Evolutionary conservation across 2,329 filamentous ascomycete genomes (phyloP).

Genomic region (Colletotrichum costaricense): DNA sequence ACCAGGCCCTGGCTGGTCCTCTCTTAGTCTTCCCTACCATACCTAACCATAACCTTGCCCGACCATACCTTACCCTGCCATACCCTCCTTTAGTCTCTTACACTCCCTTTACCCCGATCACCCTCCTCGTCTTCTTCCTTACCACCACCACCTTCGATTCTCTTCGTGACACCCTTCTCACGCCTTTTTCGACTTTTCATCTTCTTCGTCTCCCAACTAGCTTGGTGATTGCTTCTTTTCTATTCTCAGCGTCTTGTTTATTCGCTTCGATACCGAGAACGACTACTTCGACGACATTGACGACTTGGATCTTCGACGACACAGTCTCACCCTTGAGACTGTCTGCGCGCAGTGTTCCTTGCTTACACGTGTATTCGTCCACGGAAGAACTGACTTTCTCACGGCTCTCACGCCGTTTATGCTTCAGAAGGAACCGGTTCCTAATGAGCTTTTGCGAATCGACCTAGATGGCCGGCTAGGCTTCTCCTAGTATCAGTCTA

Average conservation of each 20-base stretch:
- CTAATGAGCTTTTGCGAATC: conserved; percentile 29
- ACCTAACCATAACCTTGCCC: conserved; percentile 17
- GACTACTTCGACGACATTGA: background rate
- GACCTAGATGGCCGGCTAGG: conserved; percentile 36
- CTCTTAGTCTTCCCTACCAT: background rate
- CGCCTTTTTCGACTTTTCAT: background rate
- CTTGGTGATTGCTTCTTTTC: background rate
- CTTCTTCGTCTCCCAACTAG: background rate
- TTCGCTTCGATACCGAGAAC: background rate
- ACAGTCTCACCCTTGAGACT: background rate
- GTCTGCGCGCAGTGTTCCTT: background rate
- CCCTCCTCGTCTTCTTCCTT: background rate
- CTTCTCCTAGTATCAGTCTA: conserved; percentile 40
- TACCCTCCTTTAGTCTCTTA: conserved; percentile 23
- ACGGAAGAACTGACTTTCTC: background rate
- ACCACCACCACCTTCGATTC: conserved; percentile 13
- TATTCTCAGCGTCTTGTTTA: background rate
- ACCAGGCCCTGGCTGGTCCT: conserved; percentile 2
- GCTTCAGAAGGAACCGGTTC: conserved; percentile 5
- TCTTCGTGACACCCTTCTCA: conserved; percentile 2
- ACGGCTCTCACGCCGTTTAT: conserved; percentile 19
- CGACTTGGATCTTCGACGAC: background rate
- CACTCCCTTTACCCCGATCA: conserved; percentile 15
- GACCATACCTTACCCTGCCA: conserved; percentile 20
- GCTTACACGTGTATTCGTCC: conserved; percentile 7